Conservation (phyloP, 139 green algal genomes). For the Eudorina sp. region DNA sequence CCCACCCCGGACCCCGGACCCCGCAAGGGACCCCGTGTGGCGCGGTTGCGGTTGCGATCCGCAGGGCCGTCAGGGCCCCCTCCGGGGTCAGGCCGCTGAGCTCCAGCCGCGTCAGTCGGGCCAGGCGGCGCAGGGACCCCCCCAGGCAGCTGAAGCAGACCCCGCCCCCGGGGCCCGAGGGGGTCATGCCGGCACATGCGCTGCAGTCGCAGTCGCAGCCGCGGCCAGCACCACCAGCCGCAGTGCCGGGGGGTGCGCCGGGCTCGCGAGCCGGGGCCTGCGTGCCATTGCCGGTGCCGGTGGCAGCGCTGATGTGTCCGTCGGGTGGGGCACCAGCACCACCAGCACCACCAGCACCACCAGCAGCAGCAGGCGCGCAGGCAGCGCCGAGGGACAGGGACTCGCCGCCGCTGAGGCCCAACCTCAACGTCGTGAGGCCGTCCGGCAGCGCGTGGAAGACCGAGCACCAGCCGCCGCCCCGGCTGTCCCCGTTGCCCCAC, state of each 20-base stretch:
- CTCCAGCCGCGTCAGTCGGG: background rate
- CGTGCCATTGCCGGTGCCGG: no score
- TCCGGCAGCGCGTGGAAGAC: background rate
- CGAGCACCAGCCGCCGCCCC: background rate
- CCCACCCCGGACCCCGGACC: no score
- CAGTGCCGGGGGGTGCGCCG: no score
- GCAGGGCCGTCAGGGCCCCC: background rate
- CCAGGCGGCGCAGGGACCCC: background rate
- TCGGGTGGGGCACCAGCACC: no score
- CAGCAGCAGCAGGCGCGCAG: no score
- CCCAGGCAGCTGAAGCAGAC: background rate
- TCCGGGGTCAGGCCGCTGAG: background rate
- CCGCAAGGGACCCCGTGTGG: no score
- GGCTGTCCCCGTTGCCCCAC: background rate
- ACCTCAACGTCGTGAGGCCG: background rate
- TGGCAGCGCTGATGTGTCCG: no score
- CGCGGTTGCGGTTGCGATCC: no score
- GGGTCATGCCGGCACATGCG: background rate
- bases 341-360: no score
- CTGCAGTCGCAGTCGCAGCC: background rate
- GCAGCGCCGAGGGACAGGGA: no score
- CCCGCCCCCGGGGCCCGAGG: no score
- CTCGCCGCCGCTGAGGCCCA: background rate
- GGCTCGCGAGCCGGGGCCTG: no score
- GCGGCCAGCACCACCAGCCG: background rate